phyloP scores from a whole-genome alignment of 768 basidiomycete genomes.

The Hericium coralloides region DNA sequence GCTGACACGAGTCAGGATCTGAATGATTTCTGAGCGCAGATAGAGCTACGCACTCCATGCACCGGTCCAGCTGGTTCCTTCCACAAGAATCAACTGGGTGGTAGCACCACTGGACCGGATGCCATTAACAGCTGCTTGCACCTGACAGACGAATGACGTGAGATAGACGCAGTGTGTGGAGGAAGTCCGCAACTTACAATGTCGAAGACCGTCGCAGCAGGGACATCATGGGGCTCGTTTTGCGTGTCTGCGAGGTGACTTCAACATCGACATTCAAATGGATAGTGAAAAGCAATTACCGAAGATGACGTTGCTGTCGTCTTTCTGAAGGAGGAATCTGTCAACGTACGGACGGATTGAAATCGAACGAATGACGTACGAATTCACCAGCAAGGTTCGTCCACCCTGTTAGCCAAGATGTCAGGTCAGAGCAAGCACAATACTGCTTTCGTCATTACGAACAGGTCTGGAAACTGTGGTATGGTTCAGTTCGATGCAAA shows the following conservation, averaged over 20 bases:
- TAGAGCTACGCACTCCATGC: slow-evolving; percentile 36
- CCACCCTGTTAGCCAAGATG: slow-evolving; percentile 35
- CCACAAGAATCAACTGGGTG: slow-evolving; percentile 28
- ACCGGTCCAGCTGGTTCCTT: slow-evolving; percentile 44
- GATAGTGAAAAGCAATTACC: slow-evolving; percentile 20
- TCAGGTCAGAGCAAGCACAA: not conserved
- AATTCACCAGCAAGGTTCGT: slow-evolving; percentile 46
- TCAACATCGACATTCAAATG: slow-evolving; percentile 19
- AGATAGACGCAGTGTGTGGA: not conserved
- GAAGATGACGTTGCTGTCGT: slow-evolving; percentile 47
- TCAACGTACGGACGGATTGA: not conserved
- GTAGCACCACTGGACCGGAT: slow-evolving; percentile 56
- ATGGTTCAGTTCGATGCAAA: not conserved
- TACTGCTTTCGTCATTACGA: slow-evolving; percentile 12
- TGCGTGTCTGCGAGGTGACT: slow-evolving; percentile 22
- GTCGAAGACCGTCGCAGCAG: slow-evolving; percentile 40
- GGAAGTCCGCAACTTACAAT: slow-evolving; percentile 27
- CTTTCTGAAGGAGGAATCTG: slow-evolving; percentile 10
- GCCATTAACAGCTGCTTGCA: slow-evolving; percentile 59
- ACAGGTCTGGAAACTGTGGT: slow-evolving; percentile 41
- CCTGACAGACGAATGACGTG: slow-evolving; percentile 19
- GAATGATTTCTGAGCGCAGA: slow-evolving; percentile 3
- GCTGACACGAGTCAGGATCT: slow-evolving; percentile 22
- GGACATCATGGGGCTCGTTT: slow-evolving; percentile 61
- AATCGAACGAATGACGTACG: slow-evolving; percentile 23